Percentiles rank a stretch among this genome's conserved stretches.
These are phyloP conservation scores for Polysphondylium violaceum DNA, from an alignment of 78 protist species.

Conservation along the genomic window DNA sequence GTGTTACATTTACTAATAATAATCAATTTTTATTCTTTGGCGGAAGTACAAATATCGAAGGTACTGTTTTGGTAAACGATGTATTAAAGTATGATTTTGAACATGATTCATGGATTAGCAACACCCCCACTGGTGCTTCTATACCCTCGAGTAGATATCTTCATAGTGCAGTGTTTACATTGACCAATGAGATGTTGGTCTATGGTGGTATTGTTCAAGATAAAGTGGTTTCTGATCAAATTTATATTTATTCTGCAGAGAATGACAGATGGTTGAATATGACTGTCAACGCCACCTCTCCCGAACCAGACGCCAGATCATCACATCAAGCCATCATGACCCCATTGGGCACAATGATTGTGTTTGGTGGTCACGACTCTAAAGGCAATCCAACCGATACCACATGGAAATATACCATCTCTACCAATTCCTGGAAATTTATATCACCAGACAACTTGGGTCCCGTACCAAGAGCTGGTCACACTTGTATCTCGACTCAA, in stretches of 20 bases:
- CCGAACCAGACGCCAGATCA: background rate
- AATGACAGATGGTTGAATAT: background rate
- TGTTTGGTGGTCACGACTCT: conserved; percentile 41
- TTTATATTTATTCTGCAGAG: conserved; percentile 4
- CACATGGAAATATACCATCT: conserved; percentile 14
- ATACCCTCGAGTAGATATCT: background rate
- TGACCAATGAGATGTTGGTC: conserved; percentile 31
- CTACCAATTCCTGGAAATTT: background rate
- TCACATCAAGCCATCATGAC: conserved; percentile 20
- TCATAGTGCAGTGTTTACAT: conserved; percentile 4
- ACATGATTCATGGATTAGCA: conserved; percentile 9
- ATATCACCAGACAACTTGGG: conserved; percentile 11
- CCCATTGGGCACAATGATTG: conserved; percentile 38
- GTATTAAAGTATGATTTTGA: conserved; percentile 35
- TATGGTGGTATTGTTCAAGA: conserved; percentile 29
- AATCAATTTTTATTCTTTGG: conserved; percentile 39
- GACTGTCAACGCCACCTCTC: background rate
- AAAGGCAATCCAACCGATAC: background rate
- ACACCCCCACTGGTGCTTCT: background rate
- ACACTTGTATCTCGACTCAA: background rate
- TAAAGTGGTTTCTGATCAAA: background rate
- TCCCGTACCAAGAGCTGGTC: conserved; percentile 33
- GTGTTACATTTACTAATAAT: conserved; percentile 10
- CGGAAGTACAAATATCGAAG: background rate
- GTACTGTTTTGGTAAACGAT: background rate